Conservation (phyloP, 768 basidiomycete species). For the Polyporus arcularius region DNA sequence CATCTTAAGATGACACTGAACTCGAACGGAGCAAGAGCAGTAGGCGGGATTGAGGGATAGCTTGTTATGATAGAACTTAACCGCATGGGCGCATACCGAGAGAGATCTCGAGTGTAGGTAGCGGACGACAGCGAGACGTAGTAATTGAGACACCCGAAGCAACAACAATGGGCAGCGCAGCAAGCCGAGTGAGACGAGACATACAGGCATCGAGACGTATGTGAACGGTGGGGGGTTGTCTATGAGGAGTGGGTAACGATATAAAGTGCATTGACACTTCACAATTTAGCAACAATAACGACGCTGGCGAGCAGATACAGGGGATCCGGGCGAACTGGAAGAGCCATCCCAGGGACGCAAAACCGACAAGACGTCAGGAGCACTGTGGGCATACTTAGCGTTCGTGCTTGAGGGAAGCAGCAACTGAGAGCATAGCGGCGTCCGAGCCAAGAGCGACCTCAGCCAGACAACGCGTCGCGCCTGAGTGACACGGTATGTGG, state of each 20-base stretch:
- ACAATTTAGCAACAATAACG: slow-evolving; percentile 5
- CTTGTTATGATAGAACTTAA: neutral
- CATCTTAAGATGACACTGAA: neutral
- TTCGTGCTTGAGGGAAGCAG: slow-evolving; percentile 1
- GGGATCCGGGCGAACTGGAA: neutral
- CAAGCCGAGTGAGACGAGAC: neutral
- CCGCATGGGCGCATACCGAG: neutral
- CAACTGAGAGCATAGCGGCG: too few relatives aligned
- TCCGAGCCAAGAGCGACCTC: too few relatives aligned
- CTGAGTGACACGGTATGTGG: too few relatives aligned
- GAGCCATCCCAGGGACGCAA: neutral
- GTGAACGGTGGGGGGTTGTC: neutral
- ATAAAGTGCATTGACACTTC: slow-evolving; percentile 19
- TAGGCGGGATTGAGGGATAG: neutral
- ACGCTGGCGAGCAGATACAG: slow-evolving; percentile 5
- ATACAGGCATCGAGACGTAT: neutral
- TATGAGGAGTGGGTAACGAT: slow-evolving; percentile 5
- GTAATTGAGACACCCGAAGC: slow-evolving; percentile 1
- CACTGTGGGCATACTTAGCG: neutral
- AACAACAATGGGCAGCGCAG: too few relatives aligned
- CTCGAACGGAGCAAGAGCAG: neutral
- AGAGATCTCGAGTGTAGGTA: neutral
- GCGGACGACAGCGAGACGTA: slow-evolving; percentile 5
- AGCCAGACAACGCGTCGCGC: too few relatives aligned
- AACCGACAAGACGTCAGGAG: neutral